A percentile compares a stretch with the other conserved stretches of the same genome.
Conservation (phyloP, 257 asterid species). For the Capsicum rhomboideum region DNA sequence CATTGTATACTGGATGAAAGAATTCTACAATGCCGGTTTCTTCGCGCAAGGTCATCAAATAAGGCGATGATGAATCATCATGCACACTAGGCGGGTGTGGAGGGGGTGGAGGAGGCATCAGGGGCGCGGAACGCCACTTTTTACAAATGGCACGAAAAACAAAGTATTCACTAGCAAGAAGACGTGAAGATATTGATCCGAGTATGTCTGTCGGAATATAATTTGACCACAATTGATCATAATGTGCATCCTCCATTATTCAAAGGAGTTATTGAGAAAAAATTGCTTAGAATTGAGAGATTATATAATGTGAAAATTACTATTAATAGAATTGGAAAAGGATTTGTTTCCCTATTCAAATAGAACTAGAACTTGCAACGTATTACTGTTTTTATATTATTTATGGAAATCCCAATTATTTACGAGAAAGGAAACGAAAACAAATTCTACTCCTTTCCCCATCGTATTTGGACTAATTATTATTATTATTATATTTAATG, state of each 20-base stretch:
- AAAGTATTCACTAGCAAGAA: neutral
- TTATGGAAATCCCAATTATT: too few relatives aligned
- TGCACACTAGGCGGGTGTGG: neutral
- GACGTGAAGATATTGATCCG: neutral
- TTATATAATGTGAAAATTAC: too few relatives aligned
- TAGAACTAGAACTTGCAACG: neutral
- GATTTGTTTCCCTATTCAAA: neutral
- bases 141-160: neutral
- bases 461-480: neutral
- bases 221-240: neutral
- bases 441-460: neutral
- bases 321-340: neutral
- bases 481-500: too few relatives aligned
- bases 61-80: neutral
- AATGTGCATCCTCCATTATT: neutral
- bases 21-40: neutral
- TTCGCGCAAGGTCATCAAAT: neutral
- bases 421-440: neutral
- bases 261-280: too few relatives aligned
- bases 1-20: neutral
- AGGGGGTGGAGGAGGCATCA: neutral
- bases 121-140: neutral
- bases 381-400: too few relatives aligned
- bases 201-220: neutral
- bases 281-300: too few relatives aligned